A percentile compares a stretch with the other conserved stretches of the same genome.
Conservation (phyloP, 163 green algal genomes). For the Picocystis sp. region DNA sequence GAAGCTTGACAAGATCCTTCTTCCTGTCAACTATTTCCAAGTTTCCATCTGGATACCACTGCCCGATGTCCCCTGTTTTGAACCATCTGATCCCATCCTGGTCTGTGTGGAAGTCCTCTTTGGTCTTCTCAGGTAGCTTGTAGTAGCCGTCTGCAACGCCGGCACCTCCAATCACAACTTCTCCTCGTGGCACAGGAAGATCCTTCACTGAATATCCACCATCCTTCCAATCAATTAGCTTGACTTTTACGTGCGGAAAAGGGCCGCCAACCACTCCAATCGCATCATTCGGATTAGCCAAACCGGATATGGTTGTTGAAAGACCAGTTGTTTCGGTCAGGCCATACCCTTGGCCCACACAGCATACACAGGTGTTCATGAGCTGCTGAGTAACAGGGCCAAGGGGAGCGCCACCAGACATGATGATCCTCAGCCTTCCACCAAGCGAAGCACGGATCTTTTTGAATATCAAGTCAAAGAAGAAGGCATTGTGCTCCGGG, state of each 20-base stretch:
- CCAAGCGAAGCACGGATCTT: slow-evolving; percentile 19
- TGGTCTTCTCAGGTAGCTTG: no score
- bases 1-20: no score
- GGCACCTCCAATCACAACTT: no score
- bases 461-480: slow-evolving; percentile 28
- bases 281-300: slow-evolving; percentile 6
- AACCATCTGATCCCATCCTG: no score
- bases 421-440: slow-evolving; percentile 17
- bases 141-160: no score
- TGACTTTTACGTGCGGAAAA: slow-evolving; percentile 2
- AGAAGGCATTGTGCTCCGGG: slow-evolving; percentile 9
- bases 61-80: no score
- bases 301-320: slow-evolving; percentile 4
- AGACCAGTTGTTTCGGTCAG: slow-evolving; percentile 9
- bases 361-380: slow-evolving; percentile 12
- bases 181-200: not conserved
- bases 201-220: slow-evolving; percentile 22
- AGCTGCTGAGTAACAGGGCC: not conserved
- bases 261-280: not conserved
- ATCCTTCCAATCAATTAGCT: slow-evolving; percentile 24
- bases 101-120: no score
- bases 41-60: no score
- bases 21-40: no score
- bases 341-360: slow-evolving; percentile 1
- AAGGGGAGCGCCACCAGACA: slow-evolving; percentile 21